Evolutionary conservation across 305 asterid genomes (phyloP), one percentile per base, ranked within the genome.

Genomic region (Fraxinus albicans): DNA sequence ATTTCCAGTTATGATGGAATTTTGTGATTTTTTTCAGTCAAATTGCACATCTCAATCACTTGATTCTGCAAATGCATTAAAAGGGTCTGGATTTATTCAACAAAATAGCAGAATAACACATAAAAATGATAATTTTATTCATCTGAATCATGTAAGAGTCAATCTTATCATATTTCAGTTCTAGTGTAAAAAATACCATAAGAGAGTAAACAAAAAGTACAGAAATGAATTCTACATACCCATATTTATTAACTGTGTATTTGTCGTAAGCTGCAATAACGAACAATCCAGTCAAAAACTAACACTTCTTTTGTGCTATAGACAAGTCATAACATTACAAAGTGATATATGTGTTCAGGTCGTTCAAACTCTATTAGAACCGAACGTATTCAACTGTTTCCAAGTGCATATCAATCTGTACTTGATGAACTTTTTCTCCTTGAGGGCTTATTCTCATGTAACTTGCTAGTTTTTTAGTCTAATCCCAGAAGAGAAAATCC

Each of bases 151-250:
- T 36, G 3, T 78, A 17, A 44, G 58, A 73, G 38, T 82, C 78
- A 84, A 84, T 81, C 80, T 65, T 78, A 81, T 81, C 44, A 63
- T 77, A 81, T 6, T 44, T 44, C 53, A 2, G 17, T 2, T 42
- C 53, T 42, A 10, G 53, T 44, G 53, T 44, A 15, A 34, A 34
- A 42, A 44, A 44, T 12, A 44, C 15, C 53, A 44, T 0, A 42
- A 9, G 67, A 9, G 67, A 19, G 7, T 58, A 55, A n/a, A 17
- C 60, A 50, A 1, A 1, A 13, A 19, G 23, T 55, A 55, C 0
- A n/a, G 67, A 55, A 55, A 55, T 55, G 63, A 53, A 53, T 17
- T 15, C 19, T 53, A 38, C 10, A 38, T 38, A 0, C 44, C 44
- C 44, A 38, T 13, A 17, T 53, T 53, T 5, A 55, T 55, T 55